These are phyloP conservation scores for Pestalotiopsis sp. DNA, from an alignment of 2,329 filamentous ascomycete species.

Conservation along the genomic window DNA sequence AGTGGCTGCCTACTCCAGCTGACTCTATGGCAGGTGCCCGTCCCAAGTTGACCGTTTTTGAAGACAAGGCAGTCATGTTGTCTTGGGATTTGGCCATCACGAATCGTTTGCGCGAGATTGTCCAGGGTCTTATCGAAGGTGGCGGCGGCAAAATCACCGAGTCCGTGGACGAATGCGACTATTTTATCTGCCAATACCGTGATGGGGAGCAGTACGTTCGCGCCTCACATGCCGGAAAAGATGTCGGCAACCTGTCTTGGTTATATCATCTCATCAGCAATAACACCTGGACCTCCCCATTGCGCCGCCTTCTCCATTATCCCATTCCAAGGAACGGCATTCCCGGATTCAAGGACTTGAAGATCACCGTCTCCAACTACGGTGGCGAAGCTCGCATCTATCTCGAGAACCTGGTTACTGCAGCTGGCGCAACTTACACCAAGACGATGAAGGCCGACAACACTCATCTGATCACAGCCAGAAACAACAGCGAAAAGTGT, in stretches of 20 bases:
- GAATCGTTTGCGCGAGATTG: slow-evolving; percentile 64
- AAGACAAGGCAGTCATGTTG: slow-evolving; percentile 76
- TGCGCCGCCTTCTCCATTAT: slow-evolving; percentile 85
- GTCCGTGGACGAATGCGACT: slow-evolving; percentile 71
- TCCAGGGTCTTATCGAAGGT: slow-evolving; percentile 70
- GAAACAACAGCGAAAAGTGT: slow-evolving; percentile 89
- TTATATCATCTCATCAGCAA: slow-evolving; percentile 88
- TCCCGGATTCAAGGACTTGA: slow-evolving; percentile 74
- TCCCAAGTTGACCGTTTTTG: slow-evolving; percentile 72
- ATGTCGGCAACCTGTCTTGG: slow-evolving; percentile 93
- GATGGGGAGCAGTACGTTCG: slow-evolving; percentile 77
- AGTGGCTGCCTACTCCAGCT: slow-evolving; percentile 46
- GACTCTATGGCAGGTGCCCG: slow-evolving; percentile 37
- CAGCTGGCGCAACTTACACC: slow-evolving; percentile 85
- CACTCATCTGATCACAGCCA: slow-evolving; percentile 91
- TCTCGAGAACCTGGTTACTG: slow-evolving; percentile 86
- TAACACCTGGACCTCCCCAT: slow-evolving; percentile 85
- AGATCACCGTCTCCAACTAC: slow-evolving; percentile 94
- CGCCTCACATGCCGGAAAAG: slow-evolving; percentile 76
- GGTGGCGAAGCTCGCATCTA: slow-evolving; percentile 92
- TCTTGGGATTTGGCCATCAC: slow-evolving; percentile 74
- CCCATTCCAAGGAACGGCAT: slow-evolving; percentile 78
- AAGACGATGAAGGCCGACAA: slow-evolving; percentile 96
- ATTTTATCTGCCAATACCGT: slow-evolving; percentile 85
- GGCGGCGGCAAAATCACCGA: slow-evolving; percentile 73